Base-by-base conservation (phyloP, 106 monocot species). In the Apostasia shenzhenica region DNA sequence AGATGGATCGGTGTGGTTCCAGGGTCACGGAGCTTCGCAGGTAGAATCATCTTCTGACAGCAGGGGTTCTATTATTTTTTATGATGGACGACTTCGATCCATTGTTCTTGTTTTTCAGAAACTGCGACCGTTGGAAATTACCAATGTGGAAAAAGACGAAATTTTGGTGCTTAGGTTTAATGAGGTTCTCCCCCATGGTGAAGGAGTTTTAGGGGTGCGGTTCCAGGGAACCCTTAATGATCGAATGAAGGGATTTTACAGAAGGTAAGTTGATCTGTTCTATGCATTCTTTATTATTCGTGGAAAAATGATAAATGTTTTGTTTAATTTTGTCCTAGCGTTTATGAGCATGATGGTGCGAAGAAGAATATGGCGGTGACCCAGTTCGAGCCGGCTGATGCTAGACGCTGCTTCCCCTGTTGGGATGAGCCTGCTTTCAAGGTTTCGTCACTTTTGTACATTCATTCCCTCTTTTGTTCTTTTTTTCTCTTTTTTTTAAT, bases 361-460 rank as follows among this genome's bases (percentile, higher is more conserved):
- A 82, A 79, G 57, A 84, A 76, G 54, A 89, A 92, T 67, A 95
- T 95, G 95, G 91, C 91, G 0, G 95, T 95, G 40, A 92, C 95
- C 1, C 95, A 95, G 56, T 95, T 92, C 46, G 86, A 95, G 79
- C 75, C 95, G 1, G 91, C 84, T 3, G 91, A 95, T 92, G 91
- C 91, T 3, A 77, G 95, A 44, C 86, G 91, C 5, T 95, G 95
- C 72, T 95, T 95, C 63, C 95, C 95, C 8, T 95, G 92, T 52
- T 95, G 95, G 95, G 95, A 95, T 82, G 95, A 95, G 52, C 95
- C 95, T 59, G 86, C 84, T 8, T 86, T 86, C 49, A 95, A 95
- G 92, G 91, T 95, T 55, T 26, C 13, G 64, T 2, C 65, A 45
- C 7, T 48, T 47, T 48, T 48, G 1, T 48, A 8, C 48, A 64